Base-by-base conservation (phyloP, 495 filamentous ascomycete species). In the Penicilliopsis zonata region DNA sequence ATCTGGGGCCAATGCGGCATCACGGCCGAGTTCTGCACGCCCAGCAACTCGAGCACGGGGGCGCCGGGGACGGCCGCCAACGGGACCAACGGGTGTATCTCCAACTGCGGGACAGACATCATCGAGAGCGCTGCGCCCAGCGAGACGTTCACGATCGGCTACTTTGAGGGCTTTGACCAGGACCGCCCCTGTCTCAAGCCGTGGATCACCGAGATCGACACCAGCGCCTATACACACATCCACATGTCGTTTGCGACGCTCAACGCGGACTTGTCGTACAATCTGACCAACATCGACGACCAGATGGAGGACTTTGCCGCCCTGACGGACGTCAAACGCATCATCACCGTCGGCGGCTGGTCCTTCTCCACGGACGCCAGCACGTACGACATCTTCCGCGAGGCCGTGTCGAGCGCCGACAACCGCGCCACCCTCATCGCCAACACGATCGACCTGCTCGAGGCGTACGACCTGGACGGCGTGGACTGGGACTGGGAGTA, bases 341-440 rank as follows among this genome's bases (percentile, higher is more conserved):
- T 72, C 23, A 7, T 70, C 1, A 62, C 59, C 0, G 51, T 72
- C 34, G 68, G 68, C 7, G 68, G 66, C 3, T 70, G 66, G 66
- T 41, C 31, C 0, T 66, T 61, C 31, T 60, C 53, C 1, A 66
- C 61, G 0, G 42, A 47, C 15, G 31, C 38, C 1, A 36, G 31
- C 8, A 58, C 55, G 2, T 65, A 46, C 28, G 28, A 37, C 9
- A 51, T 65, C 17, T 52, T 68, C 21, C 55, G 66, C 2, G 21
- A 23, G 6, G 21, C 21, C 6, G n/a, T n/a, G n/a, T 6, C 21
- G 36, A 57, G 0, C 1, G 29, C 40, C 3, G 56, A 29, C 0
- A 63, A 69, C 25, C 50, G 57, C 0, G 40, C 46, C 0, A 55
- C 30, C 0, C 50, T 70, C 17, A 44, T 36, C 2, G 42, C 18